phyloP scores from a whole-genome alignment of 371 early-diverging fungal genomes.

The Chytridiales sp. region DNA sequence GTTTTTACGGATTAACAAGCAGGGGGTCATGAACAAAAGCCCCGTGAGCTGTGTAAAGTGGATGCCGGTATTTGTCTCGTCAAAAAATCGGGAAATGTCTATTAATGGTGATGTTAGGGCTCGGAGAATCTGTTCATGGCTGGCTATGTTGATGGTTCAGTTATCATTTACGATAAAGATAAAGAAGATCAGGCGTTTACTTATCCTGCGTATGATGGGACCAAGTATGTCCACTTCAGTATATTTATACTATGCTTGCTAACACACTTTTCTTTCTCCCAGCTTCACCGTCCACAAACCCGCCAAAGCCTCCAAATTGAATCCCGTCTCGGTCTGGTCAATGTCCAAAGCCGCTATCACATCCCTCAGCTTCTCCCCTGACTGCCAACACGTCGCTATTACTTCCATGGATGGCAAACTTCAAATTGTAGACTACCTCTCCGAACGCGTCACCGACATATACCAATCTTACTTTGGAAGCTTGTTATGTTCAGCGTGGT shows the following conservation, averaged over 20 bases:
- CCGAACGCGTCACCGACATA: constrained; percentile 71
- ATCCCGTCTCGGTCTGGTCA: constrained; percentile 77
- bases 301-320: constrained; percentile 49
- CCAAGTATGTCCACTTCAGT: constrained; percentile 3
- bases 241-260: background rate
- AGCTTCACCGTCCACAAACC: constrained; percentile 25
- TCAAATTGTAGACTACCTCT: constrained; percentile 70
- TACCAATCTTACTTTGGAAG: constrained; percentile 82
- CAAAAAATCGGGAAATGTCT: constrained; percentile 1
- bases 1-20: constrained; percentile 70
- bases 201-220: constrained; percentile 24
- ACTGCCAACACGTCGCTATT: constrained; percentile 76
- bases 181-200: constrained; percentile 75
- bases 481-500: constrained; percentile 83
- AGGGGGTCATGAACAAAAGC: constrained; percentile 64
- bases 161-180: constrained; percentile 84
- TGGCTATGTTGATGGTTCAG: constrained; percentile 59
- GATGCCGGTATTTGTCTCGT: constrained; percentile 62
- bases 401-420: constrained; percentile 76
- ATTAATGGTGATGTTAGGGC: constrained; percentile 37
- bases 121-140: constrained; percentile 83
- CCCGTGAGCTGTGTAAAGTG: constrained; percentile 80
- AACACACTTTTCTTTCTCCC: background rate
- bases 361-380: constrained; percentile 85
- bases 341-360: constrained; percentile 65